Conservation (phyloP, 345 rosid genomes). For the Salix udensis region DNA sequence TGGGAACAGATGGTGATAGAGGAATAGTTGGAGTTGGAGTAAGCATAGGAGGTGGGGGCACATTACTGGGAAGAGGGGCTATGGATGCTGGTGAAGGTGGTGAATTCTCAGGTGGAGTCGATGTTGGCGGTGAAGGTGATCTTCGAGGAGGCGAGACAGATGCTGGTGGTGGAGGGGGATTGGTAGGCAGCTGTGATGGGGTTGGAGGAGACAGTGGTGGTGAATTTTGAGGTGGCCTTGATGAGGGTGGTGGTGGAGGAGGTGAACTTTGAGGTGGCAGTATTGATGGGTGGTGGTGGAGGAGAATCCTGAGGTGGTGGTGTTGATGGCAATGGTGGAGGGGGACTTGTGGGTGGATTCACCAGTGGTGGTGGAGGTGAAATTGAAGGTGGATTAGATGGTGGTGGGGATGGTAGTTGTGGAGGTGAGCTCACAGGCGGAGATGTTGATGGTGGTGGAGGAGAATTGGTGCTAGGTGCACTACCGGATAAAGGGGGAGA, state of each 20-base stretch:
- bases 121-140: slow-evolving; percentile 38
- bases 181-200: slow-evolving; percentile 10
- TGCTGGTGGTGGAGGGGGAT: slow-evolving; percentile 23
- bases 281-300: slow-evolving; percentile 28
- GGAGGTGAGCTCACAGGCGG: slow-evolving; percentile 7
- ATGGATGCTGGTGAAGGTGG: slow-evolving; percentile 22
- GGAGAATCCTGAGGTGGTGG: slow-evolving; percentile 17
- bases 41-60: slow-evolving; percentile 33
- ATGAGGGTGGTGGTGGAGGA: slow-evolving; percentile 20
- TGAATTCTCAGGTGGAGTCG: slow-evolving; percentile 24
- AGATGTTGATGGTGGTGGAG: neutral
- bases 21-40: slow-evolving; percentile 22
- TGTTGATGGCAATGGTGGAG: neutral
- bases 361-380: slow-evolving; percentile 13
- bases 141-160: slow-evolving; percentile 20
- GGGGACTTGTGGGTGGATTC: slow-evolving; percentile 1
- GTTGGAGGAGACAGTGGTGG: slow-evolving; percentile 30
- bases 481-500: slow-evolving; percentile 7
- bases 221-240: slow-evolving; percentile 27
- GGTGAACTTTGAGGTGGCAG: slow-evolving; percentile 29
- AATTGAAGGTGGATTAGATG: slow-evolving; percentile 16
- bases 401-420: slow-evolving; percentile 19
- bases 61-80: slow-evolving; percentile 21
- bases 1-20: slow-evolving; percentile 36
- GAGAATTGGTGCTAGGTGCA: neutral